Base-by-base conservation (phyloP, 257 asterid genomes). In the Solanum pimpinellifolium region DNA sequence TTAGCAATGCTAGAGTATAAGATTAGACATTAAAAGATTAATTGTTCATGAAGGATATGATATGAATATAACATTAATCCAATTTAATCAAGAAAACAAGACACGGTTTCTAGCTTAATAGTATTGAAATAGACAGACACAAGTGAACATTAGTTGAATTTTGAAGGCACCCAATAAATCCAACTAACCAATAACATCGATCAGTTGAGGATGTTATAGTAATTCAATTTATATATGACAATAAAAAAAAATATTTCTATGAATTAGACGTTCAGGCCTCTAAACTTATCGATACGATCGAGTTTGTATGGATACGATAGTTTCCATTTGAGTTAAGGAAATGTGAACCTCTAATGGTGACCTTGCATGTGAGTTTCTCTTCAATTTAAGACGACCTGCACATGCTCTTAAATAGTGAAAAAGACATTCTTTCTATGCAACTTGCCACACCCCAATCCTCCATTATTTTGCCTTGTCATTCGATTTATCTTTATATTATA, bases 381-480 rank as follows among this genome's bases (percentile, higher is more conserved):
- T 77, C 83, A 89, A 92, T 47, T 47, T 81, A 85, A 87, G 86
- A 88, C 83, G 86, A 76, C 4, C 59, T 59, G 90, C 91, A 92
- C 94, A 92, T 92, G 92, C 60, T 78, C 78, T 49, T 84, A 39
- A 46, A 70, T 86, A 25, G 6, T 37, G 76, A 89, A 12, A 60
- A 49, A 37, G 88, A 89, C 83, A 29, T 78, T 35, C 25, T n/a
- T 13, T 21, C 31, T 11, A 3, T 41, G 83, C 65, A 77, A 77
- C 84, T 77, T 41, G 8, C 41, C 84, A 44, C 62, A 77, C 15
- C 15, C 62, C 7, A 77, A 77, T 77, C 39, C 84, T 44, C 84
- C 84, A 77, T 77, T 46, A 46, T 33, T 11, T 75, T 75, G 14
- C 83, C 13, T 12, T 23, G 35, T 23, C 83, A 75, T 9, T 73